Base-by-base conservation (phyloP, 331 rosid genomes). In the Rhamnella rubrinervis region DNA sequence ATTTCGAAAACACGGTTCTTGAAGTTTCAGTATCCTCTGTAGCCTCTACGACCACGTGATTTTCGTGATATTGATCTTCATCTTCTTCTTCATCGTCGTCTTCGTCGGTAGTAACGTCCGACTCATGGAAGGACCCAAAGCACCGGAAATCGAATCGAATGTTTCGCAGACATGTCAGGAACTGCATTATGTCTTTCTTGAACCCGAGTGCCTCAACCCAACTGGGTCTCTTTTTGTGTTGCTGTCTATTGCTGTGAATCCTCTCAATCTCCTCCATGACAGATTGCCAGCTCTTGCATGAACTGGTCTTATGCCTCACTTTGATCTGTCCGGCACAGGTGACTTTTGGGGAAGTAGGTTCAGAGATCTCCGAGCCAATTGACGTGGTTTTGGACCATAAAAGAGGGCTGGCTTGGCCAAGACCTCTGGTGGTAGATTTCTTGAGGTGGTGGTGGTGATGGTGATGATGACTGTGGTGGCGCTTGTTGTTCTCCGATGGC, bases 301-400 rank as follows among this genome's bases (percentile, higher is more conserved):
- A 56, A 6, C 69, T 57, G 16, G 83, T 51, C 71, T 87, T 95
- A 25, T 79, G 96, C 75, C 90, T 70, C 47, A 91, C 89, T 66
- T 95, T 95, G 78, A 95, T 89, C 82, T 95, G 99, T 2, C 99
- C 99, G 0, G 99, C 97, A 16, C 99, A 95, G 0, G 97, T 95
- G 7, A 95, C 99, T 80, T 95, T 95, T 0, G 99, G 99, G 2
- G 99, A 95, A 8, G 95, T 89, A 0, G 99, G 99, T 21, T 95
- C 99, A 4, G 87, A 39, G 12, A 82, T 77, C 38, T 88, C 97
- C 0, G 89, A 63, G 19, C 78, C 86, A 83, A 80, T 83, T 18
- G 90, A 51, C 84, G 88, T 92, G 41, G 77, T 69, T 78, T 88
- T 92, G 26, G 85, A 50, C 98, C 98, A 92, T 38, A 89, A 52